Base-by-base conservation (phyloP, 2,329 filamentous ascomycete genomes). In the Akanthomyces dipterigenus region DNA sequence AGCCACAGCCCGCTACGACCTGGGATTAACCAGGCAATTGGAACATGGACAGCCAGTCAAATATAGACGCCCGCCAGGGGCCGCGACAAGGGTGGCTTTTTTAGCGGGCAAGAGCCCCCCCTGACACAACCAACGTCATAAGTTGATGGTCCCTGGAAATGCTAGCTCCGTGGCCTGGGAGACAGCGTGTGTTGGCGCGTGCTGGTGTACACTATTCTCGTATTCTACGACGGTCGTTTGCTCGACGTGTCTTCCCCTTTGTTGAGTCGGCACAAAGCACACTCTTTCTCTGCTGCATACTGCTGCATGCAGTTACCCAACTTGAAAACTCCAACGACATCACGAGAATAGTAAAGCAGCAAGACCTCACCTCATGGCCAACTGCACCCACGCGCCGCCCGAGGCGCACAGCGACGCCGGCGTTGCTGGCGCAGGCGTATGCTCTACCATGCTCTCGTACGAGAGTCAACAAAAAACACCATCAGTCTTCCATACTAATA, bases 361-460 rank as follows among this genome's bases (percentile, higher is more conserved):
- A 24, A 12, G 7, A 34, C 24, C 14, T 49, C 31, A 34, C 24
- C 14, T 49, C 45, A 48, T 57, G 54, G 28, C 20, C 28, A 46
- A 56, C 54, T 56, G 54, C 16, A 56, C 54, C 12, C 20, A 46
- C 31, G 40, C 28, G 42, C 54, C 54, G 2, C 14, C 40, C 28
- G 20, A 24, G 40, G 54, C 54, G 26, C 69, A 74, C 31, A 81
- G 82, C 64, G 80, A 87, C 72, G 79, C 83, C 14, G 79, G 83
- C 67, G 79, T 87, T 60, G 82, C 83, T 58, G 81, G 83, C 54
- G 75, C 79, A 42, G 82, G 82, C 63, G 81, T 83, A 78, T 65
- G 80, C 70, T 26, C 9, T 7, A 5, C 42, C 18, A 9, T 20
- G n/a, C 42, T 20, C 31, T 34, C 31, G 31, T 34, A 11, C 31